phyloP scores from a whole-genome alignment of 1,284 basidiomycete genomes.

The Agroathelia rolfsii region DNA sequence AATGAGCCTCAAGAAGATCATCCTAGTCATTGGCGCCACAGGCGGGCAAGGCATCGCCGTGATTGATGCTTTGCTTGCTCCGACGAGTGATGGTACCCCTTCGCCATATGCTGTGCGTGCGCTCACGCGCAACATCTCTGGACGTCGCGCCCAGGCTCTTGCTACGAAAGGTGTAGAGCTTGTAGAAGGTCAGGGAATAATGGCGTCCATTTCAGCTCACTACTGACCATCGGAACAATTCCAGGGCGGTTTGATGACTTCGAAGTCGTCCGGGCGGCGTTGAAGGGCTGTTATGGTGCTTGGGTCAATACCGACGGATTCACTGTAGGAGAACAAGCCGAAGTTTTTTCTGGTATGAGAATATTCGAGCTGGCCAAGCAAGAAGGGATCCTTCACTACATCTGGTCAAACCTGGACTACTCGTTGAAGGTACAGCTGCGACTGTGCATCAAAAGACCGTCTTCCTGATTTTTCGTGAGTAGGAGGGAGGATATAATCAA shows the following conservation, averaged over 20 bases:
- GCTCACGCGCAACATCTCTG: slow-evolving; percentile 26
- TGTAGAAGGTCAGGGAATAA: slow-evolving; percentile 22
- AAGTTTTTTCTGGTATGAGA: slow-evolving; percentile 24
- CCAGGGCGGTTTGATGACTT: slow-evolving; percentile 20
- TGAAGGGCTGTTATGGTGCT: slow-evolving; percentile 24
- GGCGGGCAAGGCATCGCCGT: slow-evolving; percentile 32
- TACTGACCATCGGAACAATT: background rate
- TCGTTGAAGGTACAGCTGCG: slow-evolving; percentile 23
- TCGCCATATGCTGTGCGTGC: slow-evolving; percentile 30
- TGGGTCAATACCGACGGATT: slow-evolving; percentile 28
- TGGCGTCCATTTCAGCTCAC: background rate
- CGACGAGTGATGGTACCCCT: slow-evolving; percentile 19
- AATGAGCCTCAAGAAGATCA: slow-evolving; percentile 19
- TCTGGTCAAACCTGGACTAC: slow-evolving; percentile 29
- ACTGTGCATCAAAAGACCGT: too few relatives aligned
- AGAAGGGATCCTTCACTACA: slow-evolving; percentile 23
- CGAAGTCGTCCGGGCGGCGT: slow-evolving; percentile 15
- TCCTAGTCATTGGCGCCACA: slow-evolving; percentile 34
- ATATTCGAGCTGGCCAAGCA: slow-evolving; percentile 32
- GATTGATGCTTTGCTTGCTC: slow-evolving; percentile 26
- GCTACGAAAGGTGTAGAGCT: slow-evolving; percentile 25
- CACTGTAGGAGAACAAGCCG: slow-evolving; percentile 24
- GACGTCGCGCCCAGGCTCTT: slow-evolving; percentile 21
- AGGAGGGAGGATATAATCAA: slow-evolving; percentile 9
- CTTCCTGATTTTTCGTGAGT: too few relatives aligned